Percentiles rank a stretch among this genome's conserved stretches.
These are phyloP conservation scores for Solanum clarkiae DNA, from an alignment of 257 asterid genomes.

Conservation along the genomic window DNA sequence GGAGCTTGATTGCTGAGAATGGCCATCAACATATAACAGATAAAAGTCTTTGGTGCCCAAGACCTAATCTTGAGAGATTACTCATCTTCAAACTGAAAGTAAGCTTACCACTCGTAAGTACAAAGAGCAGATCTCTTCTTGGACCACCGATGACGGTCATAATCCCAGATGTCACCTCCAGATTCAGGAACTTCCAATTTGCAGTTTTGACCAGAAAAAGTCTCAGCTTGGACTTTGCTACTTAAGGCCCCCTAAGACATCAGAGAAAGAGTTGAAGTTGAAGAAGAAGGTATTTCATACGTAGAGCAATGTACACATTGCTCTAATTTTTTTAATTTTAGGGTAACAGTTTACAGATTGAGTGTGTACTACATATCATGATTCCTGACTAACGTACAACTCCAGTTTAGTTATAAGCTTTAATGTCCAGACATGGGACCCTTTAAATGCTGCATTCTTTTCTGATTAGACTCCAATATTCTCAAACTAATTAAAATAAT, in stretches of 20 bases:
- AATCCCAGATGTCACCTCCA: constrained; percentile 59
- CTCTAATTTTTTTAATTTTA: neutral
- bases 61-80: neutral
- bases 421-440: neutral
- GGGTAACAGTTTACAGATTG: neutral
- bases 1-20: neutral
- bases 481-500: neutral
- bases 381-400: neutral
- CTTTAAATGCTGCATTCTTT: neutral
- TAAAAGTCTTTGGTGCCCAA: neutral
- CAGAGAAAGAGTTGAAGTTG: neutral
- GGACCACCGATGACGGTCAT: constrained; percentile 51
- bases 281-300: neutral
- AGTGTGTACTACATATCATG: neutral
- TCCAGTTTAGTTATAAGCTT: neutral
- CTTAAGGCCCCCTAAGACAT: constrained; percentile 27
- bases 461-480: neutral
- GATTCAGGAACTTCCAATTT: constrained; percentile 47
- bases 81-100: neutral
- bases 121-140: constrained; percentile 60
- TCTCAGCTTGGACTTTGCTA: constrained; percentile 11
- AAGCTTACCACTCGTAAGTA: constrained; percentile 60
- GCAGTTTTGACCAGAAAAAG: constrained; percentile 25
- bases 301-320: neutral
- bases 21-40: neutral